These are phyloP conservation scores for Stagonosporopsis cucurbitacearum DNA, from an alignment of 2,329 filamentous ascomycete genomes.

Conservation along the genomic window DNA sequence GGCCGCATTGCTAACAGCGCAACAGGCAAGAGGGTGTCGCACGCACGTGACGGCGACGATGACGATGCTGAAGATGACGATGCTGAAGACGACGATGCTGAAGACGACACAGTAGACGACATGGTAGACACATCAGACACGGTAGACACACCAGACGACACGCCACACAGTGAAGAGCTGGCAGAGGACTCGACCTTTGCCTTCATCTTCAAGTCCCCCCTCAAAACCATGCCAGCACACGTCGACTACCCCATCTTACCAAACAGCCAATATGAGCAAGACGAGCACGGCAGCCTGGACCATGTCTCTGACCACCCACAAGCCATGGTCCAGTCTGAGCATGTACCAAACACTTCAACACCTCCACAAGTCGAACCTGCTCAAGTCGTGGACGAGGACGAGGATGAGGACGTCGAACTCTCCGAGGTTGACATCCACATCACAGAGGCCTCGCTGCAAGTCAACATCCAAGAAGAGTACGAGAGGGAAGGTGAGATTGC, in stretches of 20 bases:
- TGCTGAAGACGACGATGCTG: constrained; percentile 1
- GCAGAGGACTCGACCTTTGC: constrained; percentile 30
- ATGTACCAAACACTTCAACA: background rate
- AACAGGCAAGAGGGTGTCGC: constrained; percentile 36
- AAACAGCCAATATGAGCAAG: background rate
- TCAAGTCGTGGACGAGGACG: constrained; percentile 6
- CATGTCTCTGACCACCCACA: too few relatives aligned
- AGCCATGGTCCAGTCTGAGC: background rate
- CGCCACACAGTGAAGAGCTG: background rate
- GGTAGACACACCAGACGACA: constrained; percentile 19
- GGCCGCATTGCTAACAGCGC: constrained; percentile 19
- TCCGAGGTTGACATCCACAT: constrained; percentile 28
- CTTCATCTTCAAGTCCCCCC: constrained; percentile 34
- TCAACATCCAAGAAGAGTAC: constrained; percentile 36
- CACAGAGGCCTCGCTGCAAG: constrained; percentile 42
- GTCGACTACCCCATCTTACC: constrained; percentile 29
- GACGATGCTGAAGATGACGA: constrained; percentile 18
- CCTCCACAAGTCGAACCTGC: background rate
- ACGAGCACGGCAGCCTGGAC: too few relatives aligned
- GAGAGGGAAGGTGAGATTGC: constrained; percentile 14
- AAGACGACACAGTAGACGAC: constrained; percentile 8
- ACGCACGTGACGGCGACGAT: constrained; percentile 5
- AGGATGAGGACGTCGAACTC: constrained; percentile 19
- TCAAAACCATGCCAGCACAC: constrained; percentile 18
- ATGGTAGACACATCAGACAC: constrained; percentile 21